phyloP scores from a whole-genome alignment of 495 filamentous ascomycete species.

The Podospora tetraspora region DNA sequence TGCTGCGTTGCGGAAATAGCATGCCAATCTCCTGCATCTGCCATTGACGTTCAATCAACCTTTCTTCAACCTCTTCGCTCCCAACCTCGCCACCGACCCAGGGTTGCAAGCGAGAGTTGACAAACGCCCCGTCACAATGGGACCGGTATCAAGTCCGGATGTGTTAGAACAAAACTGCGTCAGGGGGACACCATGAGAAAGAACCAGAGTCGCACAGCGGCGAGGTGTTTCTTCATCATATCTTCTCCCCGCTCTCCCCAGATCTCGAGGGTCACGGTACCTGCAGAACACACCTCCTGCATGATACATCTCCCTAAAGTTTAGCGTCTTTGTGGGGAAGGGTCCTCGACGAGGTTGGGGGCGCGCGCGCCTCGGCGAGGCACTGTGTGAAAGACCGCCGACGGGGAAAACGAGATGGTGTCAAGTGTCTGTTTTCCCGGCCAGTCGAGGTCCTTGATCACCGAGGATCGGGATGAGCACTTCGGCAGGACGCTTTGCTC shows the following conservation, averaged over 20 bases:
- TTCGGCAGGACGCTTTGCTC: background rate
- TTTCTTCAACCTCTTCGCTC: background rate
- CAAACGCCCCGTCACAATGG: background rate
- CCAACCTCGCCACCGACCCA: background rate
- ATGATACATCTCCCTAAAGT: conserved; percentile 22
- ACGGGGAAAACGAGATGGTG: background rate
- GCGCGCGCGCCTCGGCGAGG: background rate
- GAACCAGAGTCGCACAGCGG: background rate
- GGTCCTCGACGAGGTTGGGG: background rate
- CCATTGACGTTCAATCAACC: background rate
- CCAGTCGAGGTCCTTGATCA: background rate
- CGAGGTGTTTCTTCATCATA: background rate
- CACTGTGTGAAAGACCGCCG: background rate
- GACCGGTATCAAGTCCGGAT: background rate
- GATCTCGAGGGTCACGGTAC: conserved; percentile 8
- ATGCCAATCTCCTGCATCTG: background rate
- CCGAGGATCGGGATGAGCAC: background rate
- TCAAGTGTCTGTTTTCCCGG: background rate
- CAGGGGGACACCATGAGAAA: background rate
- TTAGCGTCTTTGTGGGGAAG: conserved; percentile 8
- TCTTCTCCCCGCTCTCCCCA: background rate
- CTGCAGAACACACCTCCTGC: conserved; percentile 26
- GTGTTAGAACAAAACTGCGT: background rate
- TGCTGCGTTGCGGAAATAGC: background rate
- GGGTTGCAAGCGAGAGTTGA: background rate